phyloP scores from a whole-genome alignment of 305 asterid species.

The Caryopteris hybrid region DNA sequence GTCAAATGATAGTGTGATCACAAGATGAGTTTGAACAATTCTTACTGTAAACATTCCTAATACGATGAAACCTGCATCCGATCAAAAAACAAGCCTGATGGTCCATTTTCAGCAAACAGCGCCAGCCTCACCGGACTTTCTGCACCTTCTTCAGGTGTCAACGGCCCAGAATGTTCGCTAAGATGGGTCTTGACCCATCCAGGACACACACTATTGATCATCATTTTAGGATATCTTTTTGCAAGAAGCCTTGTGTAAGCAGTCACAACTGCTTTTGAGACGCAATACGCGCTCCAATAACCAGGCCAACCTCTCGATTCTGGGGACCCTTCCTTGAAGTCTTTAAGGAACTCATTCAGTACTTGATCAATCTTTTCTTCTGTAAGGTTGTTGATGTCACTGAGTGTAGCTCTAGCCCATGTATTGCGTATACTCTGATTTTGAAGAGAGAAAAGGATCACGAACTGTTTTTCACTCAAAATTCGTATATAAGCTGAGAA shows the following conservation, averaged over 20 bases:
- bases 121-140: slow-evolving; percentile 42
- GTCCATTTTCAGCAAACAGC: slow-evolving; percentile 42
- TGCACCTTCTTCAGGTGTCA: slow-evolving; percentile 46
- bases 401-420: slow-evolving; percentile 32
- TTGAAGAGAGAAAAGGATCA: neutral
- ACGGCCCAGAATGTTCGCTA: slow-evolving; percentile 32
- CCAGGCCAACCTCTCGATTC: slow-evolving; percentile 51
- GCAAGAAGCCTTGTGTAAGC: slow-evolving; percentile 53
- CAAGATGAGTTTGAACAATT: too few relatives aligned
- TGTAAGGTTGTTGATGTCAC: slow-evolving; percentile 31
- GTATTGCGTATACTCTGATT: slow-evolving; percentile 39
- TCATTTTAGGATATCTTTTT: slow-evolving; percentile 30
- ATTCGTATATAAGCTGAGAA: neutral
- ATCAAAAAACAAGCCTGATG: slow-evolving; percentile 44
- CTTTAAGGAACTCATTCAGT: slow-evolving; percentile 41
- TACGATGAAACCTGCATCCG: slow-evolving; percentile 26
- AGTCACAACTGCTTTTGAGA: slow-evolving; percentile 54
- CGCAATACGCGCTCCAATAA: slow-evolving; percentile 36
- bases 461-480: neutral
- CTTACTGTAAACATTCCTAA: neutral
- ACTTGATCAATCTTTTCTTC: slow-evolving; percentile 41
- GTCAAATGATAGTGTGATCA: neutral
- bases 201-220: slow-evolving; percentile 45
- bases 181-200: slow-evolving; percentile 55
- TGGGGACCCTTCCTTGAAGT: slow-evolving; percentile 37